phyloP scores from a whole-genome alignment of 352 stramenopile species.

The Globisporangium cystogenes region DNA sequence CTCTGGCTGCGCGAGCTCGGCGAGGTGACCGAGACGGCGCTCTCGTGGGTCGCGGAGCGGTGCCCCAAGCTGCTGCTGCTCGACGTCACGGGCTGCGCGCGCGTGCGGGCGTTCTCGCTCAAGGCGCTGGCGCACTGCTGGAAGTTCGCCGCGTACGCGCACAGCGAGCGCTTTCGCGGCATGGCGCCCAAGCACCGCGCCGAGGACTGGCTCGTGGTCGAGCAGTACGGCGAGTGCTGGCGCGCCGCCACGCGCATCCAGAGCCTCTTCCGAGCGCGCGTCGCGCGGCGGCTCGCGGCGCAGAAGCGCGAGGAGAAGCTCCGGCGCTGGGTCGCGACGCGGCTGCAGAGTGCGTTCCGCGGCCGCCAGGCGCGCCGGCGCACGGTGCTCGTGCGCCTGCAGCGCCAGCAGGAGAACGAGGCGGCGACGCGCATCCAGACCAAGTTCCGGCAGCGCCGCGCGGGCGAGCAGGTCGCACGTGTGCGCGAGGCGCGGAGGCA shows the following conservation, averaged over 20 bases:
- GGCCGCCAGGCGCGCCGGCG: slow-evolving; percentile 50
- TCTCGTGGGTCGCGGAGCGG: slow-evolving; percentile 87
- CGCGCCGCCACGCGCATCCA: slow-evolving; percentile 62
- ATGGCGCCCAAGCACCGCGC: slow-evolving; percentile 69
- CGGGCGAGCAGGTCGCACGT: slow-evolving; percentile 4
- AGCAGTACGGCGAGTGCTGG: slow-evolving; percentile 80
- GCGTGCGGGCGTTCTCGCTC: slow-evolving; percentile 44
- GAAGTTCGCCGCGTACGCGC: slow-evolving; percentile 45
- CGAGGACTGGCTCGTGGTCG: slow-evolving; percentile 77
- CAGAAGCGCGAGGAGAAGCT: slow-evolving; percentile 45
- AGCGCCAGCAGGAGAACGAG: slow-evolving; percentile 44
- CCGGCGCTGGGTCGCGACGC: slow-evolving; percentile 44
- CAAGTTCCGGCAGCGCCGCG: slow-evolving; percentile 33
- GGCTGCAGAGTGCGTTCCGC: slow-evolving; percentile 60
- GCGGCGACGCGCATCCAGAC: slow-evolving; percentile 58
- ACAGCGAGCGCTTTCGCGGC: slow-evolving; percentile 60
- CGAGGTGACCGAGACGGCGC: slow-evolving; percentile 62
- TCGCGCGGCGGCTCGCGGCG: slow-evolving; percentile 31
- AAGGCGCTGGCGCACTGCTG: slow-evolving; percentile 49
- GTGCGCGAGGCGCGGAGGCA: slow-evolving; percentile 14
- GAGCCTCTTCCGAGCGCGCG: slow-evolving; percentile 51
- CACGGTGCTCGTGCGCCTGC: slow-evolving; percentile 31
- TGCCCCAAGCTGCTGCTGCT: slow-evolving; percentile 53
- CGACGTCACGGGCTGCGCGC: slow-evolving; percentile 49
- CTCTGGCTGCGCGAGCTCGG: slow-evolving; percentile 63